Base-by-base conservation (phyloP, 768 basidiomycete genomes). In the Leucocoprinus sp. region DNA sequence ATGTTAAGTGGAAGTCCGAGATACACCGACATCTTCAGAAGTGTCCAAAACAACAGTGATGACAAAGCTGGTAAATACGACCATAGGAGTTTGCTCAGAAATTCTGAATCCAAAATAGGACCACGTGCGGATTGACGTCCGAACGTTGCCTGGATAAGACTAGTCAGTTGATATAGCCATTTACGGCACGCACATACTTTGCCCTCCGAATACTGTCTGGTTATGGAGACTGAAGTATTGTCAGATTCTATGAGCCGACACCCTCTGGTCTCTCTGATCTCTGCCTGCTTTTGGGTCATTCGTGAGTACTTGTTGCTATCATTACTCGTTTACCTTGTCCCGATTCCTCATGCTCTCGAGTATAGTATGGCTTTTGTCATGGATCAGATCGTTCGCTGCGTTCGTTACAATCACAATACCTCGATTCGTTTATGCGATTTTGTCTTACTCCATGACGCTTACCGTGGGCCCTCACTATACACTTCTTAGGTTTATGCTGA, bases 381-480 rank as follows among this genome's bases (percentile, higher is more conserved):
- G 87, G 81, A 70, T 71, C 15, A 84, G 80, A 60, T 66, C 76
- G 12, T 64, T 92, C 39, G 72, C 91, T 43, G 78, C 82, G 1
- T 87, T 95, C 56, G 73, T 72, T 9, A 93, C 93, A 2, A 84
- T 97, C 45, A 83, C 84, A 7, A 56, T 93, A 11, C 93, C 93
- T 1, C 73, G 80, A 49, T 75, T 74, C 63, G 81, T 91, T 35
- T 91, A 89, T 57, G 71, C 77, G 14, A 65, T 86, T 9, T 71
- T 92, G 19, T 90, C 88, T 8, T 92, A 91, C 58, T 90, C 90
- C 4, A 81, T 92, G 77, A 93, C 90, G 1, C 69, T 93, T 52
- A 91, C 88, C 45, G 90, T 89, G 57, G 37, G 78, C 56, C 19
- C 11, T 2, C 17, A 24, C 18, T 23, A 37, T 28, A 42, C 24